Evolutionary conservation across 441 rosid species (phyloP).

Genomic region (Populus hybrid): DNA sequence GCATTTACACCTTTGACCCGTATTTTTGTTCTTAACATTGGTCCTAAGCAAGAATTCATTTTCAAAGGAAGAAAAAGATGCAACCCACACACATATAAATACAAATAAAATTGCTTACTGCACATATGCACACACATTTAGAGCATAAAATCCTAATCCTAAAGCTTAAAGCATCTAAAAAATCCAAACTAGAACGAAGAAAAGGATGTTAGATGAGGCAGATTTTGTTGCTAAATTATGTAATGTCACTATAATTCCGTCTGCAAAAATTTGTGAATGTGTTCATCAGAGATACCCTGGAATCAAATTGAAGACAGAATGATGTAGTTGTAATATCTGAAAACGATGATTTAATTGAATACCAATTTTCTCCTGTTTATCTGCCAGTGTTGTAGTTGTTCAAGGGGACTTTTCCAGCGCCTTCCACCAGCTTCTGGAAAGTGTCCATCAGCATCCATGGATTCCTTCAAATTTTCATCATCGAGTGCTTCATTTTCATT

Average conservation of each 20-base stretch:
- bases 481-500: conserved; percentile 68
- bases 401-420: conserved; percentile 82
- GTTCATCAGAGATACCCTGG: background rate
- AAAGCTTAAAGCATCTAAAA: background rate
- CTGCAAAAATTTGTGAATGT: background rate
- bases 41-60: background rate
- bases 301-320: background rate
- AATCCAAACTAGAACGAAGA: background rate
- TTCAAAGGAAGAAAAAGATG: background rate
- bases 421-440: conserved; percentile 59
- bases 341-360: conserved; percentile 10
- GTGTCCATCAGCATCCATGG: conserved; percentile 64
- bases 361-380: conserved; percentile 92
- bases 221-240: background rate
- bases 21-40: background rate
- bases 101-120: background rate
- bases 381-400: conserved; percentile 95
- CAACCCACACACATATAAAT: background rate
- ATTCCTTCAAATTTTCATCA: conserved; percentile 66
- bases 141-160: background rate
- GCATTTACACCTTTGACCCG: background rate
- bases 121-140: background rate
- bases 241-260: background rate
- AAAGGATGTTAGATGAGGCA: background rate
- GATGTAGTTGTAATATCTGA: conserved; percentile 7